Conservation (phyloP, 1,284 basidiomycete species). For the Cerioporus squamosus region DNA sequence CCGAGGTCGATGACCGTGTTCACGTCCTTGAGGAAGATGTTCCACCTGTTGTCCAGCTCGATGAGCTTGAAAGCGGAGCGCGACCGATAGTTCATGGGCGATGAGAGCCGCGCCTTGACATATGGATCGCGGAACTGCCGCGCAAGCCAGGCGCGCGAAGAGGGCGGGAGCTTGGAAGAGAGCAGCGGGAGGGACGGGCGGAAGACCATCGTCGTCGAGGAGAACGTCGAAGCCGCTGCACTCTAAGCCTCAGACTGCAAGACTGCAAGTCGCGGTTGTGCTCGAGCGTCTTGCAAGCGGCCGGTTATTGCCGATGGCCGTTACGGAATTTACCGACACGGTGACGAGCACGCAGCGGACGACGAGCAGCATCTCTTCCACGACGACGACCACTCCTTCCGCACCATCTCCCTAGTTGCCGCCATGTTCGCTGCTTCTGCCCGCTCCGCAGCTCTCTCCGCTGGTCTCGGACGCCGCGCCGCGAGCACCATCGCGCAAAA, state of each 20-base stretch:
- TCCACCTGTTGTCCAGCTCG: conserved; percentile 62
- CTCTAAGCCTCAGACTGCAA: too few relatives aligned
- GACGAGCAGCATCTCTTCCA: conserved; percentile 14
- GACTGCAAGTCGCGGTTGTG: not conserved
- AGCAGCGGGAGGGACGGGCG: conserved; percentile 19
- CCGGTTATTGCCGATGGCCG: conserved; percentile 12
- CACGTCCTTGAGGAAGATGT: conserved; percentile 59
- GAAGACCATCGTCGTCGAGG: conserved; percentile 24
- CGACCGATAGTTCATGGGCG: conserved; percentile 62
- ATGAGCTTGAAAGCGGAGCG: conserved; percentile 87
- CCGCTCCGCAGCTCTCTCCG: conserved; percentile 46
- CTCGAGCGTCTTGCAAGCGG: not conserved
- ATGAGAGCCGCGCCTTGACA: conserved; percentile 58
- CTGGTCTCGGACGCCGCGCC: conserved; percentile 63
- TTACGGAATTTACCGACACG: conserved; percentile 27
- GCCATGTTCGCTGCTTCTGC: conserved; percentile 48
- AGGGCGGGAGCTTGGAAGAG: conserved; percentile 24
- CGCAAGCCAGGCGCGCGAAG: conserved; percentile 51
- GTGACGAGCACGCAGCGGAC: conserved; percentile 21
- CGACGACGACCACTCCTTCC: conserved; percentile 11
- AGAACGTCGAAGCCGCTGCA: not conserved
- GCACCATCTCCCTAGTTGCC: conserved; percentile 4
- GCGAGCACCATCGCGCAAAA: conserved; percentile 82
- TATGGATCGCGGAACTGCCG: conserved; percentile 72
- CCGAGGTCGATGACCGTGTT: conserved; percentile 80